Evolutionary conservation across 1,284 basidiomycete genomes (phyloP).

Genomic region (Wolfiporia cocos): DNA sequence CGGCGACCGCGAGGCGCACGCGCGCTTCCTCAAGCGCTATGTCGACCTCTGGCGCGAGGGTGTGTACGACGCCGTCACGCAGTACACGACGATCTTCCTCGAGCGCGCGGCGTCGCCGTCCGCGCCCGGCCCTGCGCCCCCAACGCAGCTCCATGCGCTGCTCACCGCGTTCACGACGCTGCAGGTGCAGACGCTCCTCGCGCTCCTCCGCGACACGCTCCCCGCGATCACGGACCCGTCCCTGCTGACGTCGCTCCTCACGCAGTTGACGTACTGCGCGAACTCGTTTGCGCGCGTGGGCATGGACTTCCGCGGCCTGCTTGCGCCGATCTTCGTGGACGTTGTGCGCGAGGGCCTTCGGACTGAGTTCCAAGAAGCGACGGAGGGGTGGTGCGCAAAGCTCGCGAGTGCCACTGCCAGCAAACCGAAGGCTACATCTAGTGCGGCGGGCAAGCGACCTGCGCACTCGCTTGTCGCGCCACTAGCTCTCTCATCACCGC

Average conservation of each 20-base stretch:
- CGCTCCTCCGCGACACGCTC: conserved; percentile 46
- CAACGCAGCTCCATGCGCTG: conserved; percentile 35
- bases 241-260: conserved; percentile 77
- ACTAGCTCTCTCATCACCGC: conserved; percentile 16
- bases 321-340: conserved; percentile 59
- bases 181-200: conserved; percentile 51
- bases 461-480: conserved; percentile 18
- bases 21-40: conserved; percentile 78
- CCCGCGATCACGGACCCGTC: conserved; percentile 51
- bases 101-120: conserved; percentile 37
- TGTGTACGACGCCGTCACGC: conserved; percentile 86
- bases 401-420: conserved; percentile 8
- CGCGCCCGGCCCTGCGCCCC: conserved; percentile 12
- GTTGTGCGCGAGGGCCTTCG: conserved; percentile 44
- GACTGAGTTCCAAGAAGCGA: conserved; percentile 33
- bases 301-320: conserved; percentile 69
- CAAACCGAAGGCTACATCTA: conserved; percentile 8
- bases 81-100: conserved; percentile 88
- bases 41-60: conserved; percentile 91
- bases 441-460: conserved; percentile 14
- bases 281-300: conserved; percentile 92
- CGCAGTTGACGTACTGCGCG: conserved; percentile 89
- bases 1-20: conserved; percentile 52
- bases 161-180: conserved; percentile 49
- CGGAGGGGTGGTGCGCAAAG: conserved; percentile 16